These are phyloP conservation scores for Fistulifera solaris DNA, from an alignment of 108 stramenopile species.

Conservation along the genomic window DNA sequence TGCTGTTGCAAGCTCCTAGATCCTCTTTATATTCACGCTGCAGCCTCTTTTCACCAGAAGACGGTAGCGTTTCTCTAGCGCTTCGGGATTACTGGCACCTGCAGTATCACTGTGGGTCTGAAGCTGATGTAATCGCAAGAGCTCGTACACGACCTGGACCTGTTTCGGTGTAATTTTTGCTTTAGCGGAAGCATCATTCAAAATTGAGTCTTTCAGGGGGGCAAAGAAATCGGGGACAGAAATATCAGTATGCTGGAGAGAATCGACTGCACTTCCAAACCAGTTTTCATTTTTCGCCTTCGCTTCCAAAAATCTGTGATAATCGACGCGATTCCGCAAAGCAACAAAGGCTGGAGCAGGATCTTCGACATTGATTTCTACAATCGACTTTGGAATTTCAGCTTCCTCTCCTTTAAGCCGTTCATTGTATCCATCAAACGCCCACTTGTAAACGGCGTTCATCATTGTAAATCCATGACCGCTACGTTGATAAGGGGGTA, in stretches of 20 bases:
- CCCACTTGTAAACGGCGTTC: constrained; percentile 31
- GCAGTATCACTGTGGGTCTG: constrained; percentile 1
- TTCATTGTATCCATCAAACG: constrained; percentile 10
- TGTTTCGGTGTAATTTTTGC: constrained; percentile 50
- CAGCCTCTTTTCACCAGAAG: constrained; percentile 71
- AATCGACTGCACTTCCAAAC: not conserved
- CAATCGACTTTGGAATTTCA: constrained; percentile 14
- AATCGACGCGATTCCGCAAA: constrained; percentile 58
- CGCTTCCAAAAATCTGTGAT: constrained; percentile 11
- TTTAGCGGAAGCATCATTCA: constrained; percentile 16
- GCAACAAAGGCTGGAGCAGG: constrained; percentile 61
- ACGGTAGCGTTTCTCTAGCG: constrained; percentile 35
- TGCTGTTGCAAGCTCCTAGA: constrained; percentile 42
- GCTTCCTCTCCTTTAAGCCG: not conserved
- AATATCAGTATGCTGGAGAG: not conserved
- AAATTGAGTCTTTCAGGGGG: constrained; percentile 28
- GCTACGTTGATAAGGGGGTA: constrained; percentile 67
- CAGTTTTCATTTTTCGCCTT: not conserved
- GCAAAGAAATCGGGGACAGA: constrained; percentile 14
- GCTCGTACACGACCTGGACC: constrained; percentile 54
- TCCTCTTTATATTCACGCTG: constrained; percentile 33
- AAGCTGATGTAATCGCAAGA: constrained; percentile 32
- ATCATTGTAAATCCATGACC: constrained; percentile 74
- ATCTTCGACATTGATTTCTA: constrained; percentile 68
- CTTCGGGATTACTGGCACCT: no score